Percentiles rank a stretch among this genome's conserved stretches.
These are phyloP conservation scores for Scytalidium sp. DNA, from an alignment of 2,329 filamentous ascomycete species.

Conservation along the genomic window DNA sequence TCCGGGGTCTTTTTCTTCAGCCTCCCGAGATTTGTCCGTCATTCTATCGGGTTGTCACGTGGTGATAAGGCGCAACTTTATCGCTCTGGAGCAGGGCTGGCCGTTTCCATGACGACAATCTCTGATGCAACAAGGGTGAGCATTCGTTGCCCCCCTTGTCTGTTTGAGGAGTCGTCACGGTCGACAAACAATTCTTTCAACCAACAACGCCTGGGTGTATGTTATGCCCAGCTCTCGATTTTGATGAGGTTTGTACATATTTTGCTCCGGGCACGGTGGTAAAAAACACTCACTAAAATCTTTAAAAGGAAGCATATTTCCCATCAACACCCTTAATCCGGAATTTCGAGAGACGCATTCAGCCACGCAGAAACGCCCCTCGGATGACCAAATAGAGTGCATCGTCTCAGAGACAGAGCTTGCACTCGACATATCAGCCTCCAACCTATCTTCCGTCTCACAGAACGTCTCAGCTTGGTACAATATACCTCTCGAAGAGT, in stretches of 20 bases:
- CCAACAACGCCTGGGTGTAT: not conserved
- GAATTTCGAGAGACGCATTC: conserved; percentile 6
- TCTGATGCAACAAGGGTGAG: not conserved
- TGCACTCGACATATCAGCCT: not conserved
- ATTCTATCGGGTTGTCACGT: not conserved
- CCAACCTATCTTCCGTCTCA: conserved; percentile 6
- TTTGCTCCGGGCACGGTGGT: not conserved
- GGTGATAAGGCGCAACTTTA: not conserved
- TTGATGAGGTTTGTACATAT: not conserved
- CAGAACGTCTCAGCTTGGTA: conserved; percentile 5
- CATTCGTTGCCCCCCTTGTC: not conserved
- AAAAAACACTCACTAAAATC: not conserved
- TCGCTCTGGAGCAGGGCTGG: not conserved
- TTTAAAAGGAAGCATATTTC: conserved; percentile 11
- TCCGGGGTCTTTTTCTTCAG: not conserved
- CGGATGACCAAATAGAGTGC: conserved; percentile 6
- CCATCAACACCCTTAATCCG: conserved; percentile 17
- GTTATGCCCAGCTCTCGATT: not conserved
- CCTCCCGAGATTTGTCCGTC: not conserved
- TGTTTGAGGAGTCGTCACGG: not conserved
- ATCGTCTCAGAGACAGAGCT: not conserved
- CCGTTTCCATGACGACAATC: not conserved
- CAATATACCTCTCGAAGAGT: conserved; percentile 18
- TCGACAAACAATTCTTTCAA: not conserved
- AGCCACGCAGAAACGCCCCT: conserved; percentile 7